These are phyloP conservation scores for Cutaneotrichosporon cavernicola DNA, from an alignment of 1,284 basidiomycete genomes.

Conservation along the genomic window DNA sequence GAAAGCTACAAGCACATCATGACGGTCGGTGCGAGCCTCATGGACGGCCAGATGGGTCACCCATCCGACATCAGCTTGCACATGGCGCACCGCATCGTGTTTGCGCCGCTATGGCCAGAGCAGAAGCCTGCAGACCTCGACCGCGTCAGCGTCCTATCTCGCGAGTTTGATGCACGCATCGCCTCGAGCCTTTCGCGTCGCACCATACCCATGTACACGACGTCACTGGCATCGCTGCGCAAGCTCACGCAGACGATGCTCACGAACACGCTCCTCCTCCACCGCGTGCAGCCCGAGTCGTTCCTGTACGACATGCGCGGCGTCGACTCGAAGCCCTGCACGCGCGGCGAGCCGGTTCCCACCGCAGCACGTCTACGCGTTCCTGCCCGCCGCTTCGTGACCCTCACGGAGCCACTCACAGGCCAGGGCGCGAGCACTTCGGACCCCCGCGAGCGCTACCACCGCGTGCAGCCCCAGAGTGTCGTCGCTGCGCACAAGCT, in stretches of 20 bases:
- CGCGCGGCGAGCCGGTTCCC: slow-evolving; percentile 14
- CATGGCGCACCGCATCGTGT: slow-evolving; percentile 26
- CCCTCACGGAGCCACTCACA: slow-evolving; percentile 26
- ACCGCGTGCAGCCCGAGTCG: slow-evolving; percentile 29
- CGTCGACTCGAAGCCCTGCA: slow-evolving; percentile 21
- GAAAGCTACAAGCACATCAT: slow-evolving; percentile 30
- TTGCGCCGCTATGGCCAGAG: not conserved
- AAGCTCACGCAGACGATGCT: slow-evolving; percentile 22
- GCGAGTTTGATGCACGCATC: slow-evolving; percentile 22
- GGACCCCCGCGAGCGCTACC: slow-evolving; percentile 26
- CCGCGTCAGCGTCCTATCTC: slow-evolving; percentile 17
- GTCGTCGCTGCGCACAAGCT: slow-evolving; percentile 20
- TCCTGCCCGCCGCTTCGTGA: slow-evolving; percentile 25
- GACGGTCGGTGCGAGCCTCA: slow-evolving; percentile 22
- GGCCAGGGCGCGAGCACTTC: slow-evolving; percentile 22
- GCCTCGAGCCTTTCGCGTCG: slow-evolving; percentile 11
- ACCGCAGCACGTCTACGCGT: slow-evolving; percentile 23
- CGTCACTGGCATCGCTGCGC: slow-evolving; percentile 17
- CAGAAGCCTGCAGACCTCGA: slow-evolving; percentile 14
- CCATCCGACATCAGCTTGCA: slow-evolving; percentile 22
- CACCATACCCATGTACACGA: slow-evolving; percentile 12
- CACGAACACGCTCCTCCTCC: slow-evolving; percentile 26
- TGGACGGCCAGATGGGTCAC: slow-evolving; percentile 9
- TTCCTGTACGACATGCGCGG: slow-evolving; percentile 28
- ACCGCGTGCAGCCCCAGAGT: slow-evolving; percentile 19